These are phyloP conservation scores for Uronychia setigera DNA, from an alignment of 73 alveolate genomes.

Conservation along the genomic window DNA sequence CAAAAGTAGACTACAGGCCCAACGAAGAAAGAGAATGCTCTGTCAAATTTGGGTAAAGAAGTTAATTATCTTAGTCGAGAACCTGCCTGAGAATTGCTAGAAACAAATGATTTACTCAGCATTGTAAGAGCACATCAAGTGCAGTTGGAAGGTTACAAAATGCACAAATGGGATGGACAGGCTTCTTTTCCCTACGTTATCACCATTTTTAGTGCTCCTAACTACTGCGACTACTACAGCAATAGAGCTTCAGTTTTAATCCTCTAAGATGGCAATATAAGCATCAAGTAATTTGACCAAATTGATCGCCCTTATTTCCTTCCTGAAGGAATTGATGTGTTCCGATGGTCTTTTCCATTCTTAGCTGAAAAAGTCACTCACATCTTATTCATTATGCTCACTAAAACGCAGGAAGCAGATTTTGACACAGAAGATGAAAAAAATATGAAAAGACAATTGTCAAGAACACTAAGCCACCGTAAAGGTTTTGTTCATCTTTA, in stretches of 20 bases:
- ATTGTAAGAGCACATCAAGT: slow-evolving; percentile 87
- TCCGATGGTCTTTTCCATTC: slow-evolving; percentile 65
- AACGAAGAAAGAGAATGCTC: slow-evolving; percentile 97
- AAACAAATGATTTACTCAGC: slow-evolving; percentile 69
- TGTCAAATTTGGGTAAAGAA: slow-evolving; percentile 84
- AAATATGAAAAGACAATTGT: background rate
- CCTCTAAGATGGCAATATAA: slow-evolving; percentile 60
- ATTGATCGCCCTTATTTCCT: slow-evolving; percentile 45
- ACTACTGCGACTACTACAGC: slow-evolving; percentile 69
- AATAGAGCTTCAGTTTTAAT: slow-evolving; percentile 66
- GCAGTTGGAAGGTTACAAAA: slow-evolving; percentile 84
- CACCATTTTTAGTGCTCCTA: slow-evolving; percentile 80
- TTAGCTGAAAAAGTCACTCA: slow-evolving; percentile 52
- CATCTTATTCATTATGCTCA: slow-evolving; percentile 31
- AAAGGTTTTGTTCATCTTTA: too few relatives aligned
- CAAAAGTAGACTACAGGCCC: slow-evolving; percentile 49
- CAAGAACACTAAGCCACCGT: background rate
- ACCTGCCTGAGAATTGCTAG: slow-evolving; percentile 67
- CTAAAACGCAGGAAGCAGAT: slow-evolving; percentile 2
- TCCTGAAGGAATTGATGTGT: slow-evolving; percentile 53
- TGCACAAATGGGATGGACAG: slow-evolving; percentile 85
- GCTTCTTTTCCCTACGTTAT: slow-evolving; percentile 79
- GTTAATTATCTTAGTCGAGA: slow-evolving; percentile 9
- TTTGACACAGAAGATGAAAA: background rate
- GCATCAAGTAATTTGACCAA: slow-evolving; percentile 47